Conservation (phyloP, 1,284 basidiomycete genomes). For the Xerocomus minutiporus region DNA sequence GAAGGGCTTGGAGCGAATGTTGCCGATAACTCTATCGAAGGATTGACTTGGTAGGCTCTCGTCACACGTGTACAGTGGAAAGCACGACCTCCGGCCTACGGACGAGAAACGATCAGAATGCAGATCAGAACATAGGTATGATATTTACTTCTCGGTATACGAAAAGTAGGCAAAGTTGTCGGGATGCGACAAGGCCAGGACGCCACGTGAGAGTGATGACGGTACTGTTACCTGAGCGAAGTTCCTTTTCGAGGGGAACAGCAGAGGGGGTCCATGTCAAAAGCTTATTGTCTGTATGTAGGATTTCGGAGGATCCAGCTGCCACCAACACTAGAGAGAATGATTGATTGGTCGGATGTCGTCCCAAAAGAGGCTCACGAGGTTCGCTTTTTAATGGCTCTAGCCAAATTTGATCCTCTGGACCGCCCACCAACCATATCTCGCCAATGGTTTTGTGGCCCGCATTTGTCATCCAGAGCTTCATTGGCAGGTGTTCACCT, state of each 20-base stretch:
- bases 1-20: slow-evolving; percentile 47
- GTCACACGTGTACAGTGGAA: slow-evolving; percentile 57
- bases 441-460: slow-evolving; percentile 57
- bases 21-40: slow-evolving; percentile 49
- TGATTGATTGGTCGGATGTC: slow-evolving; percentile 16
- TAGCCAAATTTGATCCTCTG: slow-evolving; percentile 61
- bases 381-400: slow-evolving; percentile 6
- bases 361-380: slow-evolving; percentile 16
- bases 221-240: slow-evolving; percentile 40
- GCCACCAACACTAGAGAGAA: slow-evolving; percentile 27
- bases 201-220: slow-evolving; percentile 52
- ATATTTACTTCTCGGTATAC: slow-evolving; percentile 64
- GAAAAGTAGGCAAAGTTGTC: slow-evolving; percentile 57
- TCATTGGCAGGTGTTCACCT: slow-evolving; percentile 56
- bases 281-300: slow-evolving; percentile 52
- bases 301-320: slow-evolving; percentile 16
- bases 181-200: slow-evolving; percentile 43
- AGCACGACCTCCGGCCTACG: slow-evolving; percentile 41
- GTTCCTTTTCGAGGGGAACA: slow-evolving; percentile 39
- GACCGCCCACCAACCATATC: slow-evolving; percentile 60
- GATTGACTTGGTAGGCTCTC: slow-evolving; percentile 55
- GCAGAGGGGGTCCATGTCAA: slow-evolving; percentile 42
- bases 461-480: slow-evolving; percentile 57
- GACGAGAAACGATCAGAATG: neutral
- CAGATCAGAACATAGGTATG: neutral